These are phyloP conservation scores for Spinacia oleracea DNA, from an alignment of 179 eudicot species.

Conservation along the genomic window DNA sequence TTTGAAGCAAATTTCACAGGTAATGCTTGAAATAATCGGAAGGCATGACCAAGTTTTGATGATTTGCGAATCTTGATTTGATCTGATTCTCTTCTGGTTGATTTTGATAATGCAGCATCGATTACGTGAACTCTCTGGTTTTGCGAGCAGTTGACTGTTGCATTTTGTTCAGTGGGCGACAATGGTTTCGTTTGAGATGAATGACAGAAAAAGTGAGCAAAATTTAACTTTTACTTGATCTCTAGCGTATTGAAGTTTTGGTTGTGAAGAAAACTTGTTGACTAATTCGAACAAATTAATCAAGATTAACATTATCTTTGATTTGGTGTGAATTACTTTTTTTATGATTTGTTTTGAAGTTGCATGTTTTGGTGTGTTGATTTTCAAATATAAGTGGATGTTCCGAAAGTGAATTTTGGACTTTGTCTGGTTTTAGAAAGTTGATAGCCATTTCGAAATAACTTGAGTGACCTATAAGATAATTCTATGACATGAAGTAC, in stretches of 20 bases:
- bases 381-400: too few relatives aligned
- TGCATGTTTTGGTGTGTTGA: not conserved
- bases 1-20: constrained; percentile 2
- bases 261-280: not conserved
- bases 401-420: too few relatives aligned
- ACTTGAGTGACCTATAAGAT: not conserved
- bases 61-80: not conserved
- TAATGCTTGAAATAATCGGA: not conserved
- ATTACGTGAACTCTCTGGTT: constrained; percentile 9
- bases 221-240: not conserved
- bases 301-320: not conserved
- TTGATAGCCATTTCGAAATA: not conserved
- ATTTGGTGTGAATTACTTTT: not conserved
- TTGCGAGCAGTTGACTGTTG: constrained; percentile 18
- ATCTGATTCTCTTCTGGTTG: not conserved
- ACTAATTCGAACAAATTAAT: not conserved
- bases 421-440: not conserved
- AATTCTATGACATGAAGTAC: not conserved
- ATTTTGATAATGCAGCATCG: constrained; percentile 13
- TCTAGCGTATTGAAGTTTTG: not conserved
- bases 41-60: not conserved
- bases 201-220: constrained; percentile 47
- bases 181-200: constrained; percentile 71
- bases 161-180: constrained; percentile 19
- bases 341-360: not conserved